Conservation (phyloP, 345 rosid species). For the Sisymbrium altissimum region DNA sequence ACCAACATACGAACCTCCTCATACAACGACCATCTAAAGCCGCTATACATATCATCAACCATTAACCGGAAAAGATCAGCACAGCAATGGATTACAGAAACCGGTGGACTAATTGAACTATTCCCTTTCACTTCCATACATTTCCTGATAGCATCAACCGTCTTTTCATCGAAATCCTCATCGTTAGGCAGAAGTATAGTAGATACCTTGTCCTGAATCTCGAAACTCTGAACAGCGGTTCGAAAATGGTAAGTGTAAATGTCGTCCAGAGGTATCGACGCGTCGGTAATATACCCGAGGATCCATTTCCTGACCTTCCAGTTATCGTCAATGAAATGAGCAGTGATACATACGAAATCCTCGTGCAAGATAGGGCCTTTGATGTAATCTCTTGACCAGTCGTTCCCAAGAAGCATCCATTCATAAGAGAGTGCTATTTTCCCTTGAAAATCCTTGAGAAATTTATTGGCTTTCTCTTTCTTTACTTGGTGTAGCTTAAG, state of each 20-base stretch:
- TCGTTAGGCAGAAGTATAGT: background rate
- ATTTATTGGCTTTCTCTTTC: conserved; percentile 7
- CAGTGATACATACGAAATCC: conserved; percentile 10
- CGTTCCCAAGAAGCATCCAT: background rate
- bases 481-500: background rate
- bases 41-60: background rate
- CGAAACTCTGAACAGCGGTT: conserved; percentile 9
- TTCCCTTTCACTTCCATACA: background rate
- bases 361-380: conserved; percentile 4
- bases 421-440: conserved; percentile 15
- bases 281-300: background rate
- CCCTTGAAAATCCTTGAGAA: conserved; percentile 18
- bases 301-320: conserved; percentile 17
- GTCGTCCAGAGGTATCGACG: background rate
- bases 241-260: background rate
- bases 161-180: background rate
- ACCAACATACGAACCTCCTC: conserved; percentile 25
- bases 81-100: conserved; percentile 3
- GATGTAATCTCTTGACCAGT: background rate
- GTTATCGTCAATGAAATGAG: conserved; percentile 30
- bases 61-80: conserved; percentile 26
- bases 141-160: conserved; percentile 6
- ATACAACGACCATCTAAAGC: background rate
- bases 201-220: conserved; percentile 18
- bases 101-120: background rate